Conservation (phyloP, 2,329 filamentous ascomycete species). For the Colletotrichum gloeosporioides region DNA sequence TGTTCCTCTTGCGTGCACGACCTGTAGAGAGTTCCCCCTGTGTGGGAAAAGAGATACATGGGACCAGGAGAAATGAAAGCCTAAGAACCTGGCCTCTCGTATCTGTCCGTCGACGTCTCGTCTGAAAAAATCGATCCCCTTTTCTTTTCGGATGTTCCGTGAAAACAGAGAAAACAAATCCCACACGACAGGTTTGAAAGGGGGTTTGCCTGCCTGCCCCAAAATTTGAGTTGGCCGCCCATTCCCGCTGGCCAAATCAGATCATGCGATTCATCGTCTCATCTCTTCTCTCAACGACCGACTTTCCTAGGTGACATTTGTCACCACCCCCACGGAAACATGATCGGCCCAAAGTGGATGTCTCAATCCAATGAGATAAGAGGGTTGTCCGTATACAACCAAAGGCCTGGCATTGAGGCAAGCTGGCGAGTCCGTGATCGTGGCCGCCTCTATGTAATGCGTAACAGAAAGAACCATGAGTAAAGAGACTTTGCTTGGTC, state of each 20-base stretch:
- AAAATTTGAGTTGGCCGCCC: constrained; percentile 13
- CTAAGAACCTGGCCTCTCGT: not conserved
- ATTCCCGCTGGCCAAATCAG: constrained; percentile 16
- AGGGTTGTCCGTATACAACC: constrained; percentile 7
- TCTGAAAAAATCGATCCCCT: constrained; percentile 13
- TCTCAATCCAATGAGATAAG: constrained; percentile 11
- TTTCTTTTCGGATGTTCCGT: constrained; percentile 6
- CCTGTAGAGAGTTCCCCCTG: not conserved
- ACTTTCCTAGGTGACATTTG: not conserved
- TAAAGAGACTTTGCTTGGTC: constrained; percentile 8
- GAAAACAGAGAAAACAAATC: not conserved
- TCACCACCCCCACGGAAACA: not conserved
- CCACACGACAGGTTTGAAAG: constrained; percentile 15
- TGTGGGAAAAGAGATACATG: not conserved
- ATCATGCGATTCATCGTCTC: constrained; percentile 20
- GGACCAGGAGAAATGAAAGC: not conserved
- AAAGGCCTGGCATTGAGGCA: not conserved
- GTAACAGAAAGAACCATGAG: constrained; percentile 2
- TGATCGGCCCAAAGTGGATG: constrained; percentile 6
- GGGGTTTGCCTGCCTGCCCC: constrained; percentile 17
- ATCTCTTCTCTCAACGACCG: not conserved
- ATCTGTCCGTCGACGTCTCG: constrained; percentile 3
- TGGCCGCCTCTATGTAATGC: constrained; percentile 16
- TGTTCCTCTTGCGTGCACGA: not conserved
- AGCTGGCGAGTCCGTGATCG: not conserved